These are phyloP conservation scores for Suillus lakei DNA, from an alignment of 768 basidiomycete genomes.

Conservation along the genomic window DNA sequence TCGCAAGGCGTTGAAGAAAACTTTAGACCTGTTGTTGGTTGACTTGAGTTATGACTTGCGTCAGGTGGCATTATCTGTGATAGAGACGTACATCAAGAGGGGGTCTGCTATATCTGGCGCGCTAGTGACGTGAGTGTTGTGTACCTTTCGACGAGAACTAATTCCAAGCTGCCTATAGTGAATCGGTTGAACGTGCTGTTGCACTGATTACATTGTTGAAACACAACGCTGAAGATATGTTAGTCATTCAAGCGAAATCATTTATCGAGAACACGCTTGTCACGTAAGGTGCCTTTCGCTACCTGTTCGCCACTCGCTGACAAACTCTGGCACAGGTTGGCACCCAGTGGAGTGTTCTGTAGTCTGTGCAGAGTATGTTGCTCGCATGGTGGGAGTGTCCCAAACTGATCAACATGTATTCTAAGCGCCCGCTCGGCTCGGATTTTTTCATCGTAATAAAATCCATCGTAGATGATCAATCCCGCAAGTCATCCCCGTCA, in stretches of 20 bases:
- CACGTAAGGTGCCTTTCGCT: slow-evolving; percentile 39
- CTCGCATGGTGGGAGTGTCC: not conserved
- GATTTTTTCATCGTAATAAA: slow-evolving; percentile 60
- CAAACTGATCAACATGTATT: slow-evolving; percentile 4
- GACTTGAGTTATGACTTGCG: slow-evolving; percentile 71
- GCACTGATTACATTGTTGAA: slow-evolving; percentile 52
- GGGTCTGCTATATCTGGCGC: slow-evolving; percentile 45
- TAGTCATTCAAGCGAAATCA: slow-evolving; percentile 58
- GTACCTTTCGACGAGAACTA: not conserved
- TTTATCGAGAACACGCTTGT: slow-evolving; percentile 59
- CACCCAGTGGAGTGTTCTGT: slow-evolving; percentile 59
- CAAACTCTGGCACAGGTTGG: slow-evolving; percentile 45
- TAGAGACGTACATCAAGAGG: slow-evolving; percentile 65
- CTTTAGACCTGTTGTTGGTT: slow-evolving; percentile 53
- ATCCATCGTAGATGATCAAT: slow-evolving; percentile 46
- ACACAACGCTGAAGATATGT: slow-evolving; percentile 58
- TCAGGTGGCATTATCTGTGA: slow-evolving; percentile 63
- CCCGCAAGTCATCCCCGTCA: slow-evolving; percentile 32
- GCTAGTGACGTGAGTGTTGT: slow-evolving; percentile 15
- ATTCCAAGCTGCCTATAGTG: slow-evolving; percentile 36
- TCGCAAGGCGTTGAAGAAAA: slow-evolving; percentile 54
- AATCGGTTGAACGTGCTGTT: slow-evolving; percentile 55
- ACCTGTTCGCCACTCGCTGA: not conserved
- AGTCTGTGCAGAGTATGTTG: slow-evolving; percentile 59
- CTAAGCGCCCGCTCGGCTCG: slow-evolving; percentile 49